Conservation (phyloP, 2,329 filamentous ascomycete species). For the Whalleya microplaca region DNA sequence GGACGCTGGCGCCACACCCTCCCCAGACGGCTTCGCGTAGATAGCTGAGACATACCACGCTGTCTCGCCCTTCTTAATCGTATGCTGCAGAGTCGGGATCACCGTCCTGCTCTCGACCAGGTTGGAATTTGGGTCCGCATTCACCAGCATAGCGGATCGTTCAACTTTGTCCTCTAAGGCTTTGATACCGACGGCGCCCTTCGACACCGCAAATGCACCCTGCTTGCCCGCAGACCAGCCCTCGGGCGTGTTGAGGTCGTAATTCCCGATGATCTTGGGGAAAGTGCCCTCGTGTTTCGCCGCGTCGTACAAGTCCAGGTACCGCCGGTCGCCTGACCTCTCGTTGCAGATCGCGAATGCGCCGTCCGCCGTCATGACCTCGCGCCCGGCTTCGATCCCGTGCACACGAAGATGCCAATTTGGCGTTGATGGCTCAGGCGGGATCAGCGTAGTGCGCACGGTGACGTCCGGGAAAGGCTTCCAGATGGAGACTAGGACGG, state of each 20-base stretch:
- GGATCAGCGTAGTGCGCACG: slow-evolving; percentile 67
- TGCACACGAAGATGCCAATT: slow-evolving; percentile 75
- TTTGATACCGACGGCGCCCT: slow-evolving; percentile 61
- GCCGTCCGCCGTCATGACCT: slow-evolving; percentile 74
- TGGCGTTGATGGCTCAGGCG: slow-evolving; percentile 59
- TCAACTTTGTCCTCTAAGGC: slow-evolving; percentile 51
- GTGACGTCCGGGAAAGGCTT: slow-evolving; percentile 71
- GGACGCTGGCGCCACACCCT: slow-evolving; percentile 52
- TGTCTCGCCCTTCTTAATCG: slow-evolving; percentile 58
- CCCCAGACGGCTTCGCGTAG: slow-evolving; percentile 67
- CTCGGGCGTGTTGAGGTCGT: slow-evolving; percentile 58
- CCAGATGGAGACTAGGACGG: slow-evolving; percentile 72
- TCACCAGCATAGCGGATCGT: slow-evolving; percentile 66
- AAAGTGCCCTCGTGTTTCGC: slow-evolving; percentile 52
- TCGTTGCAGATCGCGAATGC: slow-evolving; percentile 70
- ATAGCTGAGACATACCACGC: slow-evolving; percentile 73
- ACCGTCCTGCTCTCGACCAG: slow-evolving; percentile 72
- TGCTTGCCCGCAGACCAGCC: slow-evolving; percentile 54
- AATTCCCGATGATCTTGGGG: slow-evolving; percentile 63
- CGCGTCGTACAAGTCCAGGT: slow-evolving; percentile 54
- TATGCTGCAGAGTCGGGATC: slow-evolving; percentile 70
- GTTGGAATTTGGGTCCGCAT: slow-evolving; percentile 81
- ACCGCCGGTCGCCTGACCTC: slow-evolving; percentile 50
- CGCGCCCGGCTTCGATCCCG: slow-evolving; percentile 60
- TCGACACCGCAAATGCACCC: slow-evolving; percentile 61